Conservation (phyloP, 306 rosid species). For the Prunus mira region DNA sequence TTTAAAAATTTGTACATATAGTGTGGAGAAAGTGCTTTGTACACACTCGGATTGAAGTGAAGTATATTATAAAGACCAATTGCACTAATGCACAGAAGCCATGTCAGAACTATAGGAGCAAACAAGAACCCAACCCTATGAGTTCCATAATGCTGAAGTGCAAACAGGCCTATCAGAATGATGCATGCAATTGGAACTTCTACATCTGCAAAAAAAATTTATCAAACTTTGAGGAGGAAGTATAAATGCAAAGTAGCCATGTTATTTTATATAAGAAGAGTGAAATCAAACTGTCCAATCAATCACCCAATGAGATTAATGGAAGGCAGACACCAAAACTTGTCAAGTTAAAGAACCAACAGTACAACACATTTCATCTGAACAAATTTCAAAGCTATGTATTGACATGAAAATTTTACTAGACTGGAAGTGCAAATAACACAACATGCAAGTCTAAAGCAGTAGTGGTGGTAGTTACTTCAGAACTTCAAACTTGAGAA, state of each 20-base stretch:
- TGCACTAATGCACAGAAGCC: constrained; percentile 84
- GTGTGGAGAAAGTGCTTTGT: constrained; percentile 75
- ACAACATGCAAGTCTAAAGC: background rate
- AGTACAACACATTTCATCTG: background rate
- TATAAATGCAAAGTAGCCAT: constrained; percentile 8
- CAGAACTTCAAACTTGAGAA: background rate
- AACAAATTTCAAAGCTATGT: background rate
- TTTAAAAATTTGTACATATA: constrained; percentile 59
- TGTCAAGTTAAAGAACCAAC: constrained; percentile 3
- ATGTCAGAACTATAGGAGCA: constrained; percentile 74
- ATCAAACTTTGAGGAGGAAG: constrained; percentile 25
- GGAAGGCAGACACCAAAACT: background rate
- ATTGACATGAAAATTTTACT: background rate
- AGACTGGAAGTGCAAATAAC: background rate
- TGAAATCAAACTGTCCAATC: constrained; percentile 13
- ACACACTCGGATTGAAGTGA: constrained; percentile 64
- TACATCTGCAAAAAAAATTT: constrained; percentile 50
- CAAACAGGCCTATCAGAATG: constrained; percentile 76
- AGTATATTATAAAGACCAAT: constrained; percentile 87
- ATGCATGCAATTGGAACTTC: constrained; percentile 82
- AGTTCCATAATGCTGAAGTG: constrained; percentile 95
- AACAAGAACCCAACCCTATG: constrained; percentile 92
- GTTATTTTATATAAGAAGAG: constrained; percentile 3
- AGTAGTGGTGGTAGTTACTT: background rate
- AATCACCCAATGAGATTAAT: background rate